Base-by-base conservation (phyloP, 805 yeast species). In the Wickerhamiella dianesei region DNA sequence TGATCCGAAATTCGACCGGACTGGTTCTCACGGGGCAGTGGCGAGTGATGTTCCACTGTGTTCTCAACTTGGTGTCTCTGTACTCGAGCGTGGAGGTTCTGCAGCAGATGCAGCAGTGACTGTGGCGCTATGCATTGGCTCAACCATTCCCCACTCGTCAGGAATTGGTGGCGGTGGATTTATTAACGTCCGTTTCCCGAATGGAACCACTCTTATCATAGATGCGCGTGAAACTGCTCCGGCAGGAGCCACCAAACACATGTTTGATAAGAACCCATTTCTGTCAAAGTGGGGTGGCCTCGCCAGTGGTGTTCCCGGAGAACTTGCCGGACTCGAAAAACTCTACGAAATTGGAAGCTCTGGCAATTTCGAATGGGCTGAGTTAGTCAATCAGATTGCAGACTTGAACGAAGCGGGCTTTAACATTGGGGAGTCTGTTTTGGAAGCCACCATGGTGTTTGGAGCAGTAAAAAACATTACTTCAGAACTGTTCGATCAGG, bases 31-130 rank as follows among this genome's bases (percentile, higher is more conserved):
- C 16, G 86, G 79, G 5, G 83, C 82, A 59, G 85, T 82, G 8
- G 75, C 84, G 1, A 70, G 77, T 37, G 92, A 82, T 58, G 74
- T 76, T 2, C 77, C 75, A 8, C 49, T 64, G 14, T 82, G 92
- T 59, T 80, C 88, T 1, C 56, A 67, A 16, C 59, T 81, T 70
- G 92, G 86, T 5, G 70, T 69, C 3, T 64, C 70, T 4, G 75
- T 82, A 16, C 62, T 82, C 25, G 56, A 63, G 45, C 53, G 56
- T 19, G 68, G 70, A 5, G 94, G 96, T 0, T 80, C 77, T 56
- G 96, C 96, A 1, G 96, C 95, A 0, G 98, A 89, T 61, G 95
- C 96, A 0, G 84, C 95, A 0, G 80, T 89, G 2, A 81, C 95
- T 0, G 82, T 84, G 12, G 85, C 94, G 0, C 68, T 89, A 22